Evolutionary conservation across 2,329 filamentous ascomycete genomes (phyloP).

Genomic region (Lachnellula subtilissima): DNA sequence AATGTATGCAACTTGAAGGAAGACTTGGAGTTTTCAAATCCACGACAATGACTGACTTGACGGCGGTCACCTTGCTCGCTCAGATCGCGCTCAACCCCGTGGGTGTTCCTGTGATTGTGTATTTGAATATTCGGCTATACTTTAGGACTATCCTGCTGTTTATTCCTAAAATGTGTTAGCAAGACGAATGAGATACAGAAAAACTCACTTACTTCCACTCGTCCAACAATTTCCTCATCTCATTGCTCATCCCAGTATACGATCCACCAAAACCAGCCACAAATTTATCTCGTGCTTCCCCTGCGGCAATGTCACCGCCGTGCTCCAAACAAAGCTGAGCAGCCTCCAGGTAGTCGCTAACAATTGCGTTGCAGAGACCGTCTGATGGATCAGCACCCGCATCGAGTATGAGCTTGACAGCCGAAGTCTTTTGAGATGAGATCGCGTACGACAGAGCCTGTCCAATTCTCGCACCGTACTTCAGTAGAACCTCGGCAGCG

Average conservation of each 20-base stretch:
- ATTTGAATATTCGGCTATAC: too few relatives aligned
- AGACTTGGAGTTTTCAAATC: background rate
- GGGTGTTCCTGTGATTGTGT: background rate
- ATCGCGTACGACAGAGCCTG: background rate
- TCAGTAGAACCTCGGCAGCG: slow-evolving; percentile 1
- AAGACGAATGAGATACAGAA: background rate
- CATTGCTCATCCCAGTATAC: slow-evolving; percentile 1
- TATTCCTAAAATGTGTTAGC: background rate
- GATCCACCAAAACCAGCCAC: background rate
- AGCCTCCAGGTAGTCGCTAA: background rate
- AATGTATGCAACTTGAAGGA: too few relatives aligned
- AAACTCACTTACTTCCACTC: slow-evolving; percentile 1
- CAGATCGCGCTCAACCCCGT: background rate
- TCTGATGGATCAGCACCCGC: slow-evolving; percentile 3
- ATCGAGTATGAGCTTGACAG: slow-evolving; percentile 4
- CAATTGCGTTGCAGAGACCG: background rate
- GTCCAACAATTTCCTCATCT: slow-evolving; percentile 3
- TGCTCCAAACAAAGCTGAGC: slow-evolving; percentile 5
- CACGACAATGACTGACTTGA: background rate
- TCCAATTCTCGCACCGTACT: background rate
- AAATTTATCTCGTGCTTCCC: background rate
- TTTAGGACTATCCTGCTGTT: too few relatives aligned
- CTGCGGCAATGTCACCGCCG: background rate
- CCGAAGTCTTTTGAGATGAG: background rate
- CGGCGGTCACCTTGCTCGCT: background rate